Conservation (phyloP, 345 rosid genomes). For the Moricandia arvensis region DNA sequence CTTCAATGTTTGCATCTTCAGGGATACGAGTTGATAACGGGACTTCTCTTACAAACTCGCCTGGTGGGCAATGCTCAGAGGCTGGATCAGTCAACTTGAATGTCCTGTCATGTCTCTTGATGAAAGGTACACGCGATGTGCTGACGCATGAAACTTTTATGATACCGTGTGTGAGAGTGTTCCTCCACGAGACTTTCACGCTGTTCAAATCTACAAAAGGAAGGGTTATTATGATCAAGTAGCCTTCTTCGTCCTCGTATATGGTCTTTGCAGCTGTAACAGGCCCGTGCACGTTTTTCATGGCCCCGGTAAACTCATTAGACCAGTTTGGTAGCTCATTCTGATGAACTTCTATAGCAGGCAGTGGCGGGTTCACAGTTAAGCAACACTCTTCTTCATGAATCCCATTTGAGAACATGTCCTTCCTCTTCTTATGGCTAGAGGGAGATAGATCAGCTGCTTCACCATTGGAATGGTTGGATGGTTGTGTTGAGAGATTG, state of each 20-base stretch:
- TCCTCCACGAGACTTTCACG: conserved; percentile 97
- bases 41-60: conserved; percentile 91
- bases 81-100: conserved; percentile 89
- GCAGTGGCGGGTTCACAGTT: conserved; percentile 47
- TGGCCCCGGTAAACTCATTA: conserved; percentile 75
- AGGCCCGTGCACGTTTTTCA: conserved; percentile 79
- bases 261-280: conserved; percentile 95
- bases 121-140: conserved; percentile 69
- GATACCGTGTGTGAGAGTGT: conserved; percentile 72
- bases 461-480: conserved; percentile 47
- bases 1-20: conserved; percentile 92
- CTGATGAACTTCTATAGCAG: conserved; percentile 57
- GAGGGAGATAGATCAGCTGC: conserved; percentile 67
- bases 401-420: conserved; percentile 58
- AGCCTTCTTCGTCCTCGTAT: conserved; percentile 81
- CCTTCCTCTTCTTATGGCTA: conserved; percentile 76
- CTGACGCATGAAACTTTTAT: conserved; percentile 86
- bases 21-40: conserved; percentile 83
- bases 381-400: conserved; percentile 59
- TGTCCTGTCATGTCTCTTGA: conserved; percentile 83
- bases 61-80: conserved; percentile 97
- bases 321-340: conserved; percentile 63
- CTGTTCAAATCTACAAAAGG: conserved; percentile 91
- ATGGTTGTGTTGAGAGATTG: conserved; percentile 71
- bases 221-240: conserved; percentile 78